Conservation (phyloP, 768 basidiomycete genomes). For the Mycena rebaudengoi region DNA sequence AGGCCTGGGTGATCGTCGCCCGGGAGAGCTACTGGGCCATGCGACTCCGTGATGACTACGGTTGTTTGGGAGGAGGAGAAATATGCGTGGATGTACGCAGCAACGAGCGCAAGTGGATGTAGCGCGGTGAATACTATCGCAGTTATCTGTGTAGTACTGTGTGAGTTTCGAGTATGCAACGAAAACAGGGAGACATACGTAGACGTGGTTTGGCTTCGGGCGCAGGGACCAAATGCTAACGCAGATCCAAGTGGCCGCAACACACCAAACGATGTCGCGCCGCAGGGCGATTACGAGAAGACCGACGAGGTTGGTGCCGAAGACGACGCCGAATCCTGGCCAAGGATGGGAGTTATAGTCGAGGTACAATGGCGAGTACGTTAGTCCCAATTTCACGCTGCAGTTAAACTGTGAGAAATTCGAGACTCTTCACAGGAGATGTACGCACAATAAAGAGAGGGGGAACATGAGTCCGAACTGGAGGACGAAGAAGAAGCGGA, state of each 20-base stretch:
- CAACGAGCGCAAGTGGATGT: conserved; percentile 68
- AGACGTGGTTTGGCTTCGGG: conserved; percentile 72
- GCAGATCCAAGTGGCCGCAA: conserved; percentile 79
- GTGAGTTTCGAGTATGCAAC: not conserved
- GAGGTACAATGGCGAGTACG: conserved; percentile 55
- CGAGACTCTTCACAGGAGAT: conserved; percentile 33
- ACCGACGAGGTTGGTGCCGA: conserved; percentile 68
- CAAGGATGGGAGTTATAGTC: conserved; percentile 71
- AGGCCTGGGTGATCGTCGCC: conserved; percentile 38
- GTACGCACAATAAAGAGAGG: conserved; percentile 65
- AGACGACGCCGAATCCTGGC: conserved; percentile 76
- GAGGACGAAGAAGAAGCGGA: conserved; percentile 72
- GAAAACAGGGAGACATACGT: conserved; percentile 52
- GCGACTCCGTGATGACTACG: not conserved
- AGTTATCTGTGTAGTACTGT: conserved; percentile 53
- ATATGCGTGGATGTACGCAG: conserved; percentile 50
- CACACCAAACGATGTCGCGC: conserved; percentile 78
- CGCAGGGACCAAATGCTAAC: conserved; percentile 66
- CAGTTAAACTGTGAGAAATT: not conserved
- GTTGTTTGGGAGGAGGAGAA: conserved; percentile 27
- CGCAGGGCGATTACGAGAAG: conserved; percentile 63
- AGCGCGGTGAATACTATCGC: conserved; percentile 70
- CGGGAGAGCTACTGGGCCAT: conserved; percentile 31
- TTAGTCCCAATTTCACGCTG: conserved; percentile 76
- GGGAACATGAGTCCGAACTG: conserved; percentile 67